A percentile compares a stretch with the other conserved stretches of the same genome.
Evolutionary conservation across 805 yeast genomes (phyloP).

Genomic region (Saccharomyces mikatae): DNA sequence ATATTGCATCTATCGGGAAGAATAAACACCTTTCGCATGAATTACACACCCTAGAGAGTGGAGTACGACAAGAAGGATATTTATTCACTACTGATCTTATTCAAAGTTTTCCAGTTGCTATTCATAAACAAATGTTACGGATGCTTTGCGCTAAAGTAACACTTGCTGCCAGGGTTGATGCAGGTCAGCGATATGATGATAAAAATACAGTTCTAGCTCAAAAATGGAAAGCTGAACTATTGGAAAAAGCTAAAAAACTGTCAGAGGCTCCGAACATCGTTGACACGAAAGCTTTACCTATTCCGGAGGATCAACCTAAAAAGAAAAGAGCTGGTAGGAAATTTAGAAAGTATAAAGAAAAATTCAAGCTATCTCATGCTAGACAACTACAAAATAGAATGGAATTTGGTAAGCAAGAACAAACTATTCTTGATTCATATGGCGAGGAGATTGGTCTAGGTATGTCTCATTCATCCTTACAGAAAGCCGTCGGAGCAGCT

Average conservation of each 20-base stretch:
- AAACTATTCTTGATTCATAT: constrained; percentile 48
- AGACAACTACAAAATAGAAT: constrained; percentile 78
- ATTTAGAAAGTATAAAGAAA: constrained; percentile 70
- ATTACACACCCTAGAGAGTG: constrained; percentile 32
- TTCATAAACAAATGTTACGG: constrained; percentile 63
- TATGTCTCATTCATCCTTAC: constrained; percentile 37
- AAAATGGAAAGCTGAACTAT: constrained; percentile 53
- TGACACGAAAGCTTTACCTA: constrained; percentile 61
- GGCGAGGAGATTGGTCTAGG: constrained; percentile 85
- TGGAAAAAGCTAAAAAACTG: constrained; percentile 57
- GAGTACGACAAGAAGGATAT: constrained; percentile 60
- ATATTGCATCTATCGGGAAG: constrained; percentile 69
- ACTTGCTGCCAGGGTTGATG: constrained; percentile 77
- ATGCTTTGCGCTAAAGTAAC: constrained; percentile 72
- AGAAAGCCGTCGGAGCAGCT: constrained; percentile 17
- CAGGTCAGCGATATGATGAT: constrained; percentile 33
- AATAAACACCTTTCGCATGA: constrained; percentile 29
- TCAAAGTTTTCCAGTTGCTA: constrained; percentile 48
- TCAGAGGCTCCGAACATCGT: constrained; percentile 68
- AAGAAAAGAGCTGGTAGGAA: constrained; percentile 83
- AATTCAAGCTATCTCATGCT: constrained; percentile 70
- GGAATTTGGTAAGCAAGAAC: constrained; percentile 73
- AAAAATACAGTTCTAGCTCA: constrained; percentile 48
- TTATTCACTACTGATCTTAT: constrained; percentile 54
- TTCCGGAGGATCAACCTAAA: constrained; percentile 66